A percentile compares a stretch with the other conserved stretches of the same genome.
Evolutionary conservation across 2,329 filamentous ascomycete genomes (phyloP).

Genomic region (Ophiostoma ips): DNA sequence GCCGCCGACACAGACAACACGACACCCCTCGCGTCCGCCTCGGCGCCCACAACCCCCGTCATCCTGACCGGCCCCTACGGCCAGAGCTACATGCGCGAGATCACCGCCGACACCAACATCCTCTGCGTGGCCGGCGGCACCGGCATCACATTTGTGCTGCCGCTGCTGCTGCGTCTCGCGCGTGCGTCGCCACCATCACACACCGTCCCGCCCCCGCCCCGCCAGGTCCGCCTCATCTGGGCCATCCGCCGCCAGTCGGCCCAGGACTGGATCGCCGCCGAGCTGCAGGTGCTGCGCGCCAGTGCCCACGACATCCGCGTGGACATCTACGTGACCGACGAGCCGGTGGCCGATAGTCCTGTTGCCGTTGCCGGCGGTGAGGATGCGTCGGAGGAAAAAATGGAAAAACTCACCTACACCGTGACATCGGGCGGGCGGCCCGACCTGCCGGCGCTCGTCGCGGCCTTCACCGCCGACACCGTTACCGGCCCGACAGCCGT

Average conservation of each 20-base stretch:
- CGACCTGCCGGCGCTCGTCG: conserved; percentile 31
- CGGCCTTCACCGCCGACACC: conserved; percentile 33
- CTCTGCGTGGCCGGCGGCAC: not conserved
- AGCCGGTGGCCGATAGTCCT: not conserved
- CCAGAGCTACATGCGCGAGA: conserved; percentile 23
- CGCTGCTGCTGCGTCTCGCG: conserved; percentile 29
- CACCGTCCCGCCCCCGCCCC: conserved; percentile 4
- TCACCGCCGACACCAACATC: conserved; percentile 26
- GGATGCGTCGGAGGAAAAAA: not conserved
- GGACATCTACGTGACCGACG: not conserved
- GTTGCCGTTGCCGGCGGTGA: not conserved
- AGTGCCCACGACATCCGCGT: conserved; percentile 17
- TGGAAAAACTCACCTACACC: not conserved
- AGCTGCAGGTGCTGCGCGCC: conserved; percentile 35
- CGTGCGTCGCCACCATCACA: conserved; percentile 13
- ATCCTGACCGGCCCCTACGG: conserved; percentile 53
- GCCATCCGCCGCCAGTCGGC: conserved; percentile 41
- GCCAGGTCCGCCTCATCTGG: conserved; percentile 50
- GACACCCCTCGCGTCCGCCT: not conserved
- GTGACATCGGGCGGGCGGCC: conserved; percentile 20
- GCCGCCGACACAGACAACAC: not conserved
- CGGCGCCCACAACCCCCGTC: conserved; percentile 32
- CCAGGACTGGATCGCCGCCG: conserved; percentile 42
- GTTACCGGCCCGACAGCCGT: conserved; percentile 37
- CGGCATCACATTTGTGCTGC: conserved; percentile 37